Evolutionary conservation across 1,139 yeast species (phyloP).

Genomic region (Debaryomycetaceae sp.): DNA sequence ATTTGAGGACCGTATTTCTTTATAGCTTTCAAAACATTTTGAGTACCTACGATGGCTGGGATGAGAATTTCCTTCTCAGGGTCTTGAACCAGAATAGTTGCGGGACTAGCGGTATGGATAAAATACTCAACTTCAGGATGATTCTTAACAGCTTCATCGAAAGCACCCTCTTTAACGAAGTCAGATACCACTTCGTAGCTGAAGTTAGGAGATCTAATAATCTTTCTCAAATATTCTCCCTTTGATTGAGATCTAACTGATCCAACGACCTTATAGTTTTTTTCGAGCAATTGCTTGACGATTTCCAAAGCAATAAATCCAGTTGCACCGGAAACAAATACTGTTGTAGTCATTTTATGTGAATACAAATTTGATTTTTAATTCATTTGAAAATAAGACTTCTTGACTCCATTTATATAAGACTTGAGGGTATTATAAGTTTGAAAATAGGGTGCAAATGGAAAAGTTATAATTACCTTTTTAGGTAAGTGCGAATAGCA

Average conservation of each 20-base stretch:
- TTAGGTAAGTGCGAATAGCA: too few species aligned
- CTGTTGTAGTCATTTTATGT: slow-evolving; percentile 11
- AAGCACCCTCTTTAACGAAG: slow-evolving; percentile 3
- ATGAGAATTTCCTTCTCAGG: slow-evolving; percentile 8
- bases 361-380: too few species aligned
- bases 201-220: slow-evolving; percentile 15
- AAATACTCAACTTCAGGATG: slow-evolving; percentile 21
- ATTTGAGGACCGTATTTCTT: slow-evolving; percentile 44
- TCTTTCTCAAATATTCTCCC: background rate
- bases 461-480: too few species aligned
- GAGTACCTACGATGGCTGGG: slow-evolving; percentile 36
- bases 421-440: too few species aligned
- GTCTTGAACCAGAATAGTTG: slow-evolving; percentile 9
- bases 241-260: slow-evolving; percentile 2
- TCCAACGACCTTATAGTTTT: slow-evolving; percentile 1
- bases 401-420: too few species aligned
- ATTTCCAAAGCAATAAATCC: slow-evolving; percentile 20
- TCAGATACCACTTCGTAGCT: slow-evolving; percentile 1
- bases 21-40: slow-evolving; percentile 26
- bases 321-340: slow-evolving; percentile 19
- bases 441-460: too few species aligned
- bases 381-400: too few species aligned
- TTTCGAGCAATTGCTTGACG: slow-evolving; percentile 4
- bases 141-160: slow-evolving; percentile 13
- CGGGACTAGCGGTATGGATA: slow-evolving; percentile 13